A percentile compares a stretch with the other conserved stretches of the same genome.
Evolutionary conservation across 78 protist species (phyloP).

Genomic region (Speleostelium caveatum): DNA sequence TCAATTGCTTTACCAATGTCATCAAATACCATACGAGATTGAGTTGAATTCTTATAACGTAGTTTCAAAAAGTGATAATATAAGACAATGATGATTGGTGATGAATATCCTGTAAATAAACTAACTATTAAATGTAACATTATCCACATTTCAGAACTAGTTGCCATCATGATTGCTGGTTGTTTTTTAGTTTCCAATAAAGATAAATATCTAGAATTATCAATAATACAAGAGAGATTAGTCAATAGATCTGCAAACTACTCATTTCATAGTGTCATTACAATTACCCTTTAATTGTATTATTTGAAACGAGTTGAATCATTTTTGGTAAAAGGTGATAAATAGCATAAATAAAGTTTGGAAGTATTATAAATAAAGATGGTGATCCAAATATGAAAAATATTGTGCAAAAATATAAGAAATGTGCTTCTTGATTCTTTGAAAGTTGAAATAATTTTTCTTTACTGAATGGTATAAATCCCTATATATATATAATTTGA

Average conservation of each 20-base stretch:
- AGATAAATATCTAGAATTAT: not conserved
- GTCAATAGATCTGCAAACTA: too few relatives aligned
- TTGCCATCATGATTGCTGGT: not conserved
- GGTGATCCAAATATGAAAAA: not conserved
- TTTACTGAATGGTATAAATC: not conserved
- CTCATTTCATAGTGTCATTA: too few relatives aligned
- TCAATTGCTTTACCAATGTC: not conserved
- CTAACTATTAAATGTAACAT: not conserved
- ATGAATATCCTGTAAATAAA: not conserved
- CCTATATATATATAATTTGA: not conserved
- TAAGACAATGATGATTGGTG: not conserved
- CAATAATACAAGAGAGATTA: too few relatives aligned
- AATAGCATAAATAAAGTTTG: not conserved
- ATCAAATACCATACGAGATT: not conserved
- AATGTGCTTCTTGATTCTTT: not conserved
- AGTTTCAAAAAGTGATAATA: not conserved
- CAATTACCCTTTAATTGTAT: not conserved
- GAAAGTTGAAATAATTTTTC: not conserved
- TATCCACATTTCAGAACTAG: not conserved
- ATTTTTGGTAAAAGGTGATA: not conserved
- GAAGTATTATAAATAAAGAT: not conserved
- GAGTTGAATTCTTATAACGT: not conserved
- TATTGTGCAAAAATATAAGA: not conserved
- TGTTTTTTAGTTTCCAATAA: not conserved
- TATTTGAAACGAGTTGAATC: not conserved